Evolutionary conservation across 2,329 filamentous ascomycete genomes (phyloP).

Genomic region (Monilinia aucupariae): DNA sequence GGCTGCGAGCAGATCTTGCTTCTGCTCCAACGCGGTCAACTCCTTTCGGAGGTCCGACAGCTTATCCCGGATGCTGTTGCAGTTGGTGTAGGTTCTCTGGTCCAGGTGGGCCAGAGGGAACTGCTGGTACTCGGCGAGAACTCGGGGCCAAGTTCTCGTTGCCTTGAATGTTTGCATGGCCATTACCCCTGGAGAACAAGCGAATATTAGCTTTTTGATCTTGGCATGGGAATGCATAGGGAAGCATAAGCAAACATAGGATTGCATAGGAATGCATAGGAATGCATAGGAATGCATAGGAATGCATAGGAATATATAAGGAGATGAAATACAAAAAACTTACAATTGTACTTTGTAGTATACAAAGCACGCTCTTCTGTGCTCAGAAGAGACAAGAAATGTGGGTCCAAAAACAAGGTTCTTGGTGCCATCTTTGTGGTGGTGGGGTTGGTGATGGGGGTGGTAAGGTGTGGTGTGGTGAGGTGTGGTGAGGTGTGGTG

Average conservation of each 20-base stretch:
- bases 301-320: no score
- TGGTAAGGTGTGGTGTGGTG: no score
- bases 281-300: no score
- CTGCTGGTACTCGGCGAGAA: not conserved
- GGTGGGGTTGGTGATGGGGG: no score
- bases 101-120: not conserved
- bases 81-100: not conserved
- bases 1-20: not conserved
- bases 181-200: not conserved
- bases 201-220: not conserved
- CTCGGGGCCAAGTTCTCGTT: not conserved
- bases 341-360: not conserved
- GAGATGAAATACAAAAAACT: no score
- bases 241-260: no score
- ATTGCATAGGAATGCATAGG: not conserved
- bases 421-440: not conserved
- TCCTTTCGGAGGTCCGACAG: not conserved
- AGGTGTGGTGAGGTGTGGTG: no score
- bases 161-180: not conserved
- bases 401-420: not conserved
- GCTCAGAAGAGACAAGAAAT: no score
- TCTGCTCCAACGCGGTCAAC: not conserved
- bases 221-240: not conserved
- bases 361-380: not conserved
- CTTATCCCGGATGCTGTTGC: accelerated